phyloP scores from a whole-genome alignment of 176 grass and related monocot genomes.

The Lolium multiflorum region DNA sequence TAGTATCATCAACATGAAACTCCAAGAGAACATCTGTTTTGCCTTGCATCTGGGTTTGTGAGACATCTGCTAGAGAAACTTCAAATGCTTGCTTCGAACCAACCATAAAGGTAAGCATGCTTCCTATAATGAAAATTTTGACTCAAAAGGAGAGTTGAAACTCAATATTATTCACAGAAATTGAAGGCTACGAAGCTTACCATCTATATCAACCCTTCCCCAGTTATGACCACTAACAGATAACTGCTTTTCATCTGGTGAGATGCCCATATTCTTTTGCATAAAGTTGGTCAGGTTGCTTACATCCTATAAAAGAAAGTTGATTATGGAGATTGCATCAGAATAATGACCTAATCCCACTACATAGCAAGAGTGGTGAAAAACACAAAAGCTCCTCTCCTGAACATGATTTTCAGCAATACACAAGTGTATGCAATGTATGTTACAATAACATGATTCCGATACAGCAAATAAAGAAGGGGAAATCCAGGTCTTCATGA shows the following conservation, averaged over 20 bases:
- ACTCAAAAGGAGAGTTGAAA: slow-evolving; percentile 20
- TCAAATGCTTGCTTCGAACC: slow-evolving; percentile 97
- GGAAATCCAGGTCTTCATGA: not conserved
- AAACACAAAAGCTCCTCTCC: not conserved
- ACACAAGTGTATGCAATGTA: slow-evolving; percentile 8
- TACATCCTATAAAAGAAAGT: slow-evolving; percentile 72
- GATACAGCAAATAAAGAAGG: slow-evolving; percentile 4
- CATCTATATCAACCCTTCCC: slow-evolving; percentile 85
- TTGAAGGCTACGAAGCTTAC: slow-evolving; percentile 44
- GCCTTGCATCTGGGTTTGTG: slow-evolving; percentile 97
- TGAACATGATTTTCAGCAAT: slow-evolving; percentile 26
- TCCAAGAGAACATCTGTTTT: slow-evolving; percentile 98
- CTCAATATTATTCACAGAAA: slow-evolving; percentile 32
- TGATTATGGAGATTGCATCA: slow-evolving; percentile 26
- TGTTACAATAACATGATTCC: not conserved
- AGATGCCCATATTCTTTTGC: slow-evolving; percentile 81
- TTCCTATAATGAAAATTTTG: slow-evolving; percentile 62
- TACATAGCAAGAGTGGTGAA: not conserved
- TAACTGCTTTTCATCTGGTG: slow-evolving; percentile 92
- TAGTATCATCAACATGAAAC: slow-evolving; percentile 98
- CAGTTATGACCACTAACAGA: slow-evolving; percentile 84
- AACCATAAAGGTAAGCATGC: slow-evolving; percentile 90
- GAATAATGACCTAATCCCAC: not conserved
- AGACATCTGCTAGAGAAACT: slow-evolving; percentile 87
- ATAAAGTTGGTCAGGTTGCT: slow-evolving; percentile 79